These are phyloP conservation scores for Obba rivulosa DNA, from an alignment of 768 basidiomycete genomes.

Conservation along the genomic window DNA sequence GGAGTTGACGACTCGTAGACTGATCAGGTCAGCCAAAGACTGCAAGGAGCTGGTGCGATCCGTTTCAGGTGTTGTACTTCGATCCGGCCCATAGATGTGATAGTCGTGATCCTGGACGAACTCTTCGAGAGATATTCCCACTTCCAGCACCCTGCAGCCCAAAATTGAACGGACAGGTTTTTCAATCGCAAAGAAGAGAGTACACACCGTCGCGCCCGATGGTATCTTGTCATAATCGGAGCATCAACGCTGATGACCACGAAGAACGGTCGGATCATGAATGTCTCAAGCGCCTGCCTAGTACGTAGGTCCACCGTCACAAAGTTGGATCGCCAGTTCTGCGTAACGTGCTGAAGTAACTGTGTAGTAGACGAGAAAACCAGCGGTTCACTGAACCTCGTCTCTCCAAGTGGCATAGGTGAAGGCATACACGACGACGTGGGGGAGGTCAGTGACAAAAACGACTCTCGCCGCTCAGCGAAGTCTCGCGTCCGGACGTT, in stretches of 20 bases:
- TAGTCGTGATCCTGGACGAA: conserved; percentile 75
- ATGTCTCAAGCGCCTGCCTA: conserved; percentile 53
- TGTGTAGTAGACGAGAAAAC: conserved; percentile 43
- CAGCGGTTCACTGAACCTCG: conserved; percentile 10
- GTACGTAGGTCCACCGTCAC: conserved; percentile 74
- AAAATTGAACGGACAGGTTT: neutral
- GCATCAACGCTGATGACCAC: conserved; percentile 81
- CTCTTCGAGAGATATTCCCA: conserved; percentile 47
- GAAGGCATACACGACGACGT: conserved; percentile 19
- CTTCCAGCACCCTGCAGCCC: neutral
- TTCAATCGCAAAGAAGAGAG: too few species aligned
- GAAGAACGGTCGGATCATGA: conserved; percentile 86
- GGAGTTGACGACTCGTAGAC: conserved; percentile 60
- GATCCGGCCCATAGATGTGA: conserved; percentile 49
- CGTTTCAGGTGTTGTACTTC: neutral
- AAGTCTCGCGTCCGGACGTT: too few species aligned
- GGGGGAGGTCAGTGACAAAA: conserved; percentile 20
- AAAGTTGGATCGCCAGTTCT: conserved; percentile 72
- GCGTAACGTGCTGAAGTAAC: conserved; percentile 72
- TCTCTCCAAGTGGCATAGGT: conserved; percentile 6
- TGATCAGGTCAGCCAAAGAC: conserved; percentile 39
- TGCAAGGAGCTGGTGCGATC: neutral
- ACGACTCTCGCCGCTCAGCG: conserved; percentile 10
- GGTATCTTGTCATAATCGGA: conserved; percentile 65
- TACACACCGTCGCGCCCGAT: conserved; percentile 27